Base-by-base conservation (phyloP, 805 yeast species). In the Tetrapisispora fleetii region DNA sequence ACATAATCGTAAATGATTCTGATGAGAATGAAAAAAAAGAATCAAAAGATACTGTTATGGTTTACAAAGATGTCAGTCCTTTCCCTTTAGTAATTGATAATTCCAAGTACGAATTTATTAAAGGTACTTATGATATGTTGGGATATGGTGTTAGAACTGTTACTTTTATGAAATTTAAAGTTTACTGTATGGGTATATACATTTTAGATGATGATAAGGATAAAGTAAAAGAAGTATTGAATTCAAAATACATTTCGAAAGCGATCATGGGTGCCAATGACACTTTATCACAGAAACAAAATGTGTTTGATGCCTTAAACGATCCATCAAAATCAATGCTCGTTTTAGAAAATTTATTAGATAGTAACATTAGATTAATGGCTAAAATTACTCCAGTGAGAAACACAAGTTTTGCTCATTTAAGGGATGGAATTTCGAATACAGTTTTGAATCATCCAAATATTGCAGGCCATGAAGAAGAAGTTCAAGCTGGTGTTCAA, bases 321-420 rank as follows among this genome's bases (percentile, higher is more conserved):
- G 83, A 83, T 57, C 72, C 77, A 1, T 69, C 65, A 8, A 60
- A 70, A 32, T 79, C 91, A 0, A 68, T 71, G 10, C 70, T 75
- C 2, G 58, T 87, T 18, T 65, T 87, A 28, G 73, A 75, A 18
- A 72, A 75, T 48, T 67, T 90, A 43, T 61, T 89, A 38, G 78
- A 77, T 40, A 65, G 77, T 11, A 78, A 80, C 14, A 76, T 83
- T 35, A 75, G 80, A 49, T 75, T 88, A 55, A 70, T 81, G 41
- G 82, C 89, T 24, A 73, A 95, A 53, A 82, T 91, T 50, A 81
- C 84, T 11, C 97, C 99, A 0, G 80, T 83, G 17, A 78, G 96
- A 61, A 88, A 85, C 64, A 91, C 98, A 1, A 97, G 91, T 67
- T 89, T 85, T 67, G 80, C 80, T 53, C 98, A 93, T 62, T 67